These are phyloP conservation scores for Kandelia obovata DNA, from an alignment of 345 rosid species.

Conservation along the genomic window DNA sequence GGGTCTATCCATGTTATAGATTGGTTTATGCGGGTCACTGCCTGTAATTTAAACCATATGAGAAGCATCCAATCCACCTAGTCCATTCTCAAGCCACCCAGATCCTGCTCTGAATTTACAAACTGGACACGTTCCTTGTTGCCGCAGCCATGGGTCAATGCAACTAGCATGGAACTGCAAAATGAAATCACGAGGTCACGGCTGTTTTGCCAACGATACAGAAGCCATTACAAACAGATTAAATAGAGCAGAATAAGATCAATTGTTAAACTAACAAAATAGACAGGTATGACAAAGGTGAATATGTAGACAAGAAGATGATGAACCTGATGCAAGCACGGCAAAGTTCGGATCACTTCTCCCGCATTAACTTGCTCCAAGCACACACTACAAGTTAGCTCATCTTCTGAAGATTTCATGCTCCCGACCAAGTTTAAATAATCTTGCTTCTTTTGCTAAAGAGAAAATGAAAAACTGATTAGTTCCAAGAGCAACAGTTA, in stretches of 20 bases:
- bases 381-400: constrained; percentile 74
- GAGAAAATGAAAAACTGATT: background rate
- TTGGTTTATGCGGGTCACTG: background rate
- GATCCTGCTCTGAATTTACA: constrained; percentile 70
- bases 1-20: too few relatives aligned
- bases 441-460: constrained; percentile 50
- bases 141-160: constrained; percentile 76
- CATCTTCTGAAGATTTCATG: constrained; percentile 52
- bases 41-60: constrained; percentile 42
- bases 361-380: constrained; percentile 70
- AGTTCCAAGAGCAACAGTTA: too few relatives aligned
- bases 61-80: constrained; percentile 41
- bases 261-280: too few relatives aligned
- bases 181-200: constrained; percentile 7
- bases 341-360: constrained; percentile 62
- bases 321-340: constrained; percentile 72
- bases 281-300: too few relatives aligned
- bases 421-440: constrained; percentile 23
- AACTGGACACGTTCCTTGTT: constrained; percentile 83
- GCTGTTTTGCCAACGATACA: background rate
- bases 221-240: too few relatives aligned
- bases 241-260: too few relatives aligned
- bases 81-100: constrained; percentile 49
- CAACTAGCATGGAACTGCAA: constrained; percentile 80
- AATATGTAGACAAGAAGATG: background rate